Conservation (phyloP, 768 basidiomycete species). For the Xerocomus brunneocitrinus region DNA sequence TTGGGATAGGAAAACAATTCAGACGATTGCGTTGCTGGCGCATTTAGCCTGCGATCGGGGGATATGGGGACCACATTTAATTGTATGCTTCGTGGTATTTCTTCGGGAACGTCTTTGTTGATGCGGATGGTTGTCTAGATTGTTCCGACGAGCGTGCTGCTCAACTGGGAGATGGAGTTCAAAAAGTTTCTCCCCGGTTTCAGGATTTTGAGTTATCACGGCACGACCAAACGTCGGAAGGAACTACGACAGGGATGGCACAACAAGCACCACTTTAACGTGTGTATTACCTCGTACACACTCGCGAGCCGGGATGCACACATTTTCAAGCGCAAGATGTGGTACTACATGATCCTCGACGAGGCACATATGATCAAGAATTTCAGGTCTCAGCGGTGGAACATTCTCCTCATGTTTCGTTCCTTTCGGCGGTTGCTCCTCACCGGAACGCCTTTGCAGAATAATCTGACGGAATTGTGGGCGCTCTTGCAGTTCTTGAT, state of each 20-base stretch:
- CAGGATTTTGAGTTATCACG: slow-evolving; percentile 85
- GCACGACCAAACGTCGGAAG: slow-evolving; percentile 81
- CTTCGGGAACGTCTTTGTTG: not conserved
- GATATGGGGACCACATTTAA: slow-evolving; percentile 90
- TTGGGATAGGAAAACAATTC: slow-evolving; percentile 78
- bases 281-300: slow-evolving; percentile 92
- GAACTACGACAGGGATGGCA: slow-evolving; percentile 90
- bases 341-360: slow-evolving; percentile 96
- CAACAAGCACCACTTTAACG: slow-evolving; percentile 85
- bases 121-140: slow-evolving; percentile 39
- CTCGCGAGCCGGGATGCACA: slow-evolving; percentile 88
- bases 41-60: slow-evolving; percentile 88
- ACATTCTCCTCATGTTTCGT: slow-evolving; percentile 82
- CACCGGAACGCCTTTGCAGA: slow-evolving; percentile 95
- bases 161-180: slow-evolving; percentile 98
- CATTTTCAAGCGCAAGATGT: slow-evolving; percentile 86
- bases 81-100: slow-evolving; percentile 41
- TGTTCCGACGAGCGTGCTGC: slow-evolving; percentile 86
- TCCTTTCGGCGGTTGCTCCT: slow-evolving; percentile 83
- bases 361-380: slow-evolving; percentile 99
- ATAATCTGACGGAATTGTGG: slow-evolving; percentile 96
- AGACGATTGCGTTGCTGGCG: slow-evolving; percentile 91
- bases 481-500: slow-evolving; percentile 92
- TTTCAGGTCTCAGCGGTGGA: slow-evolving; percentile 92
- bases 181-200: slow-evolving; percentile 92